These are phyloP conservation scores for Tetrapisispora phaffii DNA, from an alignment of 805 yeast genomes.

Conservation along the genomic window DNA sequence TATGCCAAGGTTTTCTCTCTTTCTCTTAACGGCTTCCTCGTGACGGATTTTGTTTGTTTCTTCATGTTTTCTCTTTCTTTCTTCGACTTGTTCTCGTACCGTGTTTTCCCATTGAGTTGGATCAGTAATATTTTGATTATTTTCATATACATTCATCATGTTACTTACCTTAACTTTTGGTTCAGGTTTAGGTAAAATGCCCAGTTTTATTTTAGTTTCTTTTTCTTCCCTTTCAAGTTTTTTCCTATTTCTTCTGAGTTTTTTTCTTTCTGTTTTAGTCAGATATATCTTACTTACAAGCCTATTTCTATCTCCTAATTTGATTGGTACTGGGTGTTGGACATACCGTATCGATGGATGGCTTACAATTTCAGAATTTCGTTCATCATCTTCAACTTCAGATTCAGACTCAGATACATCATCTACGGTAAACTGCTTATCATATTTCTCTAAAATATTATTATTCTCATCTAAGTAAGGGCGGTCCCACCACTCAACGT, in stretches of 20 bases:
- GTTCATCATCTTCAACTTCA: slow-evolving; percentile 25
- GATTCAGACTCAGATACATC: slow-evolving; percentile 16
- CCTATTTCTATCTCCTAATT: slow-evolving; percentile 37
- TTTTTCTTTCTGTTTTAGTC: slow-evolving; percentile 68
- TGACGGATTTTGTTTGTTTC: slow-evolving; percentile 51
- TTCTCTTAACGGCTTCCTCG: slow-evolving; percentile 16
- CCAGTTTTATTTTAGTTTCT: slow-evolving; percentile 70
- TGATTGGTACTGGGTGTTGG: slow-evolving; percentile 70
- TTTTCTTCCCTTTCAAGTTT: slow-evolving; percentile 52
- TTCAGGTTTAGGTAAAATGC: slow-evolving; percentile 78
- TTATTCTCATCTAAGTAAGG: slow-evolving; percentile 39
- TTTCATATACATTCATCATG: slow-evolving; percentile 67
- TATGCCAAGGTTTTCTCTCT: neutral
- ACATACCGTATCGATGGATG: slow-evolving; percentile 57
- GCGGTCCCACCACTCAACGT: slow-evolving; percentile 84
- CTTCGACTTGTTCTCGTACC: slow-evolving; percentile 60
- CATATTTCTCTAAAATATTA: slow-evolving; percentile 31
- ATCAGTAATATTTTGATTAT: slow-evolving; percentile 76
- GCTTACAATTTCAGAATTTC: neutral
- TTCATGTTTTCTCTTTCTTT: slow-evolving; percentile 50
- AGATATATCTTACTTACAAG: slow-evolving; percentile 42
- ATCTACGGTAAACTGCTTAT: slow-evolving; percentile 23
- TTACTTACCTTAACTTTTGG: slow-evolving; percentile 82
- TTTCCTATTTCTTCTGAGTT: slow-evolving; percentile 62
- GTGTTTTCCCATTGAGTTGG: slow-evolving; percentile 77